These are phyloP conservation scores for Pseudonitzschia delicatissima DNA, from an alignment of 108 stramenopile species.

Conservation along the genomic window DNA sequence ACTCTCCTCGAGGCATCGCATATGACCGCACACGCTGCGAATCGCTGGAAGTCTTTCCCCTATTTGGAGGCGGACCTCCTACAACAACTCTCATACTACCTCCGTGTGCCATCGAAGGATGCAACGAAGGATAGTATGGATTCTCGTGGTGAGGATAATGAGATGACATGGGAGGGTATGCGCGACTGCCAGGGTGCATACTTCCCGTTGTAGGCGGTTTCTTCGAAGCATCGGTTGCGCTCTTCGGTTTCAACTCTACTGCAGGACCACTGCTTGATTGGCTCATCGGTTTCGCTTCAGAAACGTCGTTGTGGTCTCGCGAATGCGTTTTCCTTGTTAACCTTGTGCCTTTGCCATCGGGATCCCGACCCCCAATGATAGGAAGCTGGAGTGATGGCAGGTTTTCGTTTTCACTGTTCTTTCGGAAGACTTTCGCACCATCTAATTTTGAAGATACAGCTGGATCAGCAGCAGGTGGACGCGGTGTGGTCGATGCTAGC, in stretches of 20 bases:
- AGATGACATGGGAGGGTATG: slow-evolving; percentile 13
- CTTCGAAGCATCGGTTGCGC: neutral
- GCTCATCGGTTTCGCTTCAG: neutral
- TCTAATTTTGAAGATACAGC: neutral
- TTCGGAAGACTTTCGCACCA: slow-evolving; percentile 31
- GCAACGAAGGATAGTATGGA: slow-evolving; percentile 21
- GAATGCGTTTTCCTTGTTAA: slow-evolving; percentile 34
- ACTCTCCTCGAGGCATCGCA: slow-evolving; percentile 20
- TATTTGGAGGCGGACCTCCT: slow-evolving; percentile 43
- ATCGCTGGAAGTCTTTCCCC: slow-evolving; percentile 27
- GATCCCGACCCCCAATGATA: slow-evolving; percentile 38
- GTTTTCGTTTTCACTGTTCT: slow-evolving; percentile 33
- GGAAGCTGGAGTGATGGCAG: slow-evolving; percentile 45
- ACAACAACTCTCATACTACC: slow-evolving; percentile 55
- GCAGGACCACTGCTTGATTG: slow-evolving; percentile 5
- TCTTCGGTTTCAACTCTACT: neutral
- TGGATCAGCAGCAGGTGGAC: slow-evolving; percentile 10
- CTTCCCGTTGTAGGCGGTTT: slow-evolving; percentile 14
- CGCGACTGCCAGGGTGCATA: slow-evolving; percentile 20
- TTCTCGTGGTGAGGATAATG: slow-evolving; percentile 22
- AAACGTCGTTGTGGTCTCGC: slow-evolving; percentile 27
- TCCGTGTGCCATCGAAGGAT: slow-evolving; percentile 31
- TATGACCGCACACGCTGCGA: slow-evolving; percentile 20
- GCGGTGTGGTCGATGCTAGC: slow-evolving; percentile 67
- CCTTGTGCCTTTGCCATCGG: slow-evolving; percentile 17